Evolutionary conservation across 2,329 filamentous ascomycete genomes (phyloP).

Genomic region (Colletotrichum simmondsii): DNA sequence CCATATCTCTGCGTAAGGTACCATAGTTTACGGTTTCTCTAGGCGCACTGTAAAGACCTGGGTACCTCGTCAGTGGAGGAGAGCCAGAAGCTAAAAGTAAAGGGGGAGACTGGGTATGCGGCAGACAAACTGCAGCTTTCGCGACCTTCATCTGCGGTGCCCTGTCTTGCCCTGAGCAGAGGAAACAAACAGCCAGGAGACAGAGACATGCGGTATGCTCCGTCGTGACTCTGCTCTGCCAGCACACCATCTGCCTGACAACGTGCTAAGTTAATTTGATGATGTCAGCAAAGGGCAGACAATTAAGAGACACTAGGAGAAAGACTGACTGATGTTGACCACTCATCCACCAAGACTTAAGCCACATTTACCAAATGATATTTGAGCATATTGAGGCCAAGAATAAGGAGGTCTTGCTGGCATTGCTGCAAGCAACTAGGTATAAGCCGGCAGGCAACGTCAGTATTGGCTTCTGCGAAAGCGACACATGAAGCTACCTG

Average conservation of each 20-base stretch:
- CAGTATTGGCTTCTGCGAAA: background rate
- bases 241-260: background rate
- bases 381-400: background rate
- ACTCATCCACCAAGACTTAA: background rate
- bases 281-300: background rate
- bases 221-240: background rate
- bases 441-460: background rate
- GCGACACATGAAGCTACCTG: background rate
- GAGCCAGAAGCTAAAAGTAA: background rate
- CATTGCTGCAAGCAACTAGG: background rate
- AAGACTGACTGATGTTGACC: background rate
- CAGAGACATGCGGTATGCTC: constrained; percentile 15
- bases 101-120: constrained; percentile 5
- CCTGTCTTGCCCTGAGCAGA: background rate
- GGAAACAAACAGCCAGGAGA: background rate
- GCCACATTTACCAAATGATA: background rate
- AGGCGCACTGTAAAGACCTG: background rate
- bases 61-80: background rate
- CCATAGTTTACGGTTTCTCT: background rate
- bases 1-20: background rate
- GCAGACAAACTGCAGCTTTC: constrained; percentile 23
- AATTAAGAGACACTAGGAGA: background rate
- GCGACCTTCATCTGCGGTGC: background rate
- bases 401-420: background rate
- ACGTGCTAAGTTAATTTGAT: background rate